These are phyloP conservation scores for Stromatinia cepivora DNA, from an alignment of 2,329 filamentous ascomycete species.

Conservation along the genomic window DNA sequence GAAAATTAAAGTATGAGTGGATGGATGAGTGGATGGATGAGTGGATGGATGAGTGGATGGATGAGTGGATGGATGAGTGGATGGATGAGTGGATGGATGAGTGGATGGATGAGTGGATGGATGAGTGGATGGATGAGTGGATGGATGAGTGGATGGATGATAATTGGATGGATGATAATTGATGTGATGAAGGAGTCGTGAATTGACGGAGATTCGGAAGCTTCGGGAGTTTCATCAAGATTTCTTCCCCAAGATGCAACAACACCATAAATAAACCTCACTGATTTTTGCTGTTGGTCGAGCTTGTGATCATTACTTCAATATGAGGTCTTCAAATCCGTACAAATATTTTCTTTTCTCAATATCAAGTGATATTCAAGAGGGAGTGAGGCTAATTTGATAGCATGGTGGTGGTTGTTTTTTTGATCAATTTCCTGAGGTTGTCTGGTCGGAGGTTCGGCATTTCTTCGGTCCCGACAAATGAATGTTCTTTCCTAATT, in stretches of 20 bases:
- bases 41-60: too few species aligned
- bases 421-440: background rate
- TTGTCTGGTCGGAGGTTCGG: conserved; percentile 2
- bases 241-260: background rate
- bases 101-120: too few species aligned
- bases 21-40: too few species aligned
- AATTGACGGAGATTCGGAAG: conserved; percentile 1
- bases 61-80: too few species aligned
- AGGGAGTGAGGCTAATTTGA: background rate
- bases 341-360: background rate
- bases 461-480: conserved; percentile 7
- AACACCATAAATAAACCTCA: background rate
- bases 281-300: background rate
- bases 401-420: background rate
- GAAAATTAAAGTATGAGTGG: background rate
- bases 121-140: too few species aligned
- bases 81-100: too few species aligned
- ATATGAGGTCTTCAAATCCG: background rate
- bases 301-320: background rate
- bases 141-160: too few species aligned
- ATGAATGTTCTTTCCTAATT: background rate
- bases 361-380: background rate
- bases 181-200: conserved; percentile 41
- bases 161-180: conserved; percentile 2
- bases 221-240: background rate